Conservation (phyloP, 257 asterid species). For the Scutellaria barbata region DNA sequence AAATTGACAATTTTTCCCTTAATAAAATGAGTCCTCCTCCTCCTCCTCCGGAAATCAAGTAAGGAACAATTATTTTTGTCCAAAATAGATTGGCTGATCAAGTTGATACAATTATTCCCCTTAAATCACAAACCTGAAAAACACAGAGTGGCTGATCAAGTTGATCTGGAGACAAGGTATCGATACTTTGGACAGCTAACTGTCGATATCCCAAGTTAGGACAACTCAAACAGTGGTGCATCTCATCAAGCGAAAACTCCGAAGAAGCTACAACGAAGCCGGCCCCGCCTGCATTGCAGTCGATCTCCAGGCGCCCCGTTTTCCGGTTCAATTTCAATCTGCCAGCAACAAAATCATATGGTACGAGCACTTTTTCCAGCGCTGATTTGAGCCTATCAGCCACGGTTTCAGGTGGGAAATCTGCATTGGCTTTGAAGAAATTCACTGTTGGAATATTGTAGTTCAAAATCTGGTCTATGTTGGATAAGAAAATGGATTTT, state of each 20-base stretch:
- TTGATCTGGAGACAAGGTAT: constrained; percentile 33
- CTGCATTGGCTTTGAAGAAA: constrained; percentile 34
- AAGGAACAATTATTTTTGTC: no score
- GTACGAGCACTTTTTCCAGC: constrained; percentile 45
- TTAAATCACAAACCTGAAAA: constrained; percentile 48
- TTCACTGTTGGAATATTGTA: constrained; percentile 45
- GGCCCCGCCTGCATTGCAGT: constrained; percentile 52
- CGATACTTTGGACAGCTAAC: constrained; percentile 39
- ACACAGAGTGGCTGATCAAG: constrained; percentile 55
- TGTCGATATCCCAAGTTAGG: constrained; percentile 59
- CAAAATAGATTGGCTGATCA: no score
- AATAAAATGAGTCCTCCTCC: no score
- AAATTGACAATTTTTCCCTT: no score
- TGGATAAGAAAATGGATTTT: constrained; percentile 46
- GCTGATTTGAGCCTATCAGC: constrained; percentile 39
- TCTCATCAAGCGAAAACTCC: constrained; percentile 43
- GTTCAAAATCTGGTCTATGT: constrained; percentile 53
- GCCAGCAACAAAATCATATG: constrained; percentile 47
- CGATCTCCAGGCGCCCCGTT: constrained; percentile 42
- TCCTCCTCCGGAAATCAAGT: no score
- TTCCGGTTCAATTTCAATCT: constrained; percentile 11
- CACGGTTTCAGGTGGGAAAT: constrained; percentile 45
- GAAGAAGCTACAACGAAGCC: constrained; percentile 55
- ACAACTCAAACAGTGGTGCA: constrained; percentile 43
- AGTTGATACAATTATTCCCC: no score